These are phyloP conservation scores for Annulohypoxylon truncatum DNA, from an alignment of 2,329 filamentous ascomycete genomes.

Conservation along the genomic window DNA sequence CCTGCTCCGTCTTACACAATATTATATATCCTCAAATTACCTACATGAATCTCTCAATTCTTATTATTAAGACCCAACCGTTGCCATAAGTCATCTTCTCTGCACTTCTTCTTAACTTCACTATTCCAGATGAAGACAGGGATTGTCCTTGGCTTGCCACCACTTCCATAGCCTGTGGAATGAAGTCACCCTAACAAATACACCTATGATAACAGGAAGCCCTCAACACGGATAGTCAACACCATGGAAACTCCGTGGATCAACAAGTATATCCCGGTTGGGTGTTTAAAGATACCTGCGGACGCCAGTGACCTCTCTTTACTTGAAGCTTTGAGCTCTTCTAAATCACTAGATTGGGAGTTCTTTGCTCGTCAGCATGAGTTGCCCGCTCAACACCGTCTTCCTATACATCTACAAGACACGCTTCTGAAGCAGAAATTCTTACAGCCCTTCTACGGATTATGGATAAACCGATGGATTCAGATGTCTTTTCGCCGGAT, in stretches of 20 bases:
- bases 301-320: slow-evolving; percentile 33
- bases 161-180: neutral
- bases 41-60: too few species aligned
- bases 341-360: slow-evolving; percentile 45
- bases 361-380: slow-evolving; percentile 43
- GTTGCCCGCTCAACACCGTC: slow-evolving; percentile 7
- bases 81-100: neutral
- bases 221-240: neutral
- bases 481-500: slow-evolving; percentile 55
- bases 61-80: neutral
- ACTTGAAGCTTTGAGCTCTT: slow-evolving; percentile 30
- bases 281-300: slow-evolving; percentile 52
- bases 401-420: slow-evolving; percentile 45
- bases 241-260: slow-evolving; percentile 38
- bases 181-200: neutral
- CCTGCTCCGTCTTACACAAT: slow-evolving; percentile 11
- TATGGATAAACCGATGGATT: slow-evolving; percentile 58
- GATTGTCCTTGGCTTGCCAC: neutral
- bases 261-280: slow-evolving; percentile 55
- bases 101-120: neutral
- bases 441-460: slow-evolving; percentile 43
- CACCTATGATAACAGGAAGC: neutral
- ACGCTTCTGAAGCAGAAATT: slow-evolving; percentile 45
- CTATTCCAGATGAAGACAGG: neutral
- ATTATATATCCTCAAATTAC: too few species aligned